Evolutionary conservation across 1,139 yeast genomes (phyloP), one percentile per base, ranked within the genome.

Genomic region (Debaryomycetaceae sp.): DNA sequence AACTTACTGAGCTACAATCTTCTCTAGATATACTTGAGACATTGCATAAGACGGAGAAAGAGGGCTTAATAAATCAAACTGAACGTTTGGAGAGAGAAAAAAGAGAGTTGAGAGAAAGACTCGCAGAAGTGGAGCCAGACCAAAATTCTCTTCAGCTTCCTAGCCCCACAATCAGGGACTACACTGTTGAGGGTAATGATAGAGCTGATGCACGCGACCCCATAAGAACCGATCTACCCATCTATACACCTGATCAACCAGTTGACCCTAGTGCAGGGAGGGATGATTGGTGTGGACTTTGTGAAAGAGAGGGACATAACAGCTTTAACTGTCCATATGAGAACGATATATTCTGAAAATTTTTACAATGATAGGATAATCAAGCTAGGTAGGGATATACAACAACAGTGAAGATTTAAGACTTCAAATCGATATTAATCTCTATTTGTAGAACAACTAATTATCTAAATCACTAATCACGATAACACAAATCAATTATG

Each of bases 271-370:
- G 91, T 5, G 80, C 80, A 1, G 97, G 97, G 1, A 75, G 89
- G 41, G 70, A 68, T 22, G 75, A 81, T 54, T 91, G 97, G 96
- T 91, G 98, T 67, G 96, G 96, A 0, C 72, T 89, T 42, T 91
- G 98, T 66, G 98, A 91, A 63, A 70, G 89, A 45, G 84, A 81
- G 42, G 98, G 98, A 1, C 98, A 91, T 59, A 85, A 82, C 45
- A 84, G 95, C 52, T 72, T 83, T 38, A 88, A 88, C 46, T 91
- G 98, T 66, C 97, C 97, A 0, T 88, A 79, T 58, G 96, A 87
- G 56, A 80, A 80, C 51, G 85, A 81, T 46, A 65, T 74, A 45
- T 75, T 75, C 49, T 75, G 57, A 54, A 2, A 8, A 27, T 11
- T 36, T 24, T 24, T 29, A 27, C 31, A 11, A 27, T 27, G 11